phyloP scores from a whole-genome alignment of 306 rosid species.

The Cicer chorassanicum region DNA sequence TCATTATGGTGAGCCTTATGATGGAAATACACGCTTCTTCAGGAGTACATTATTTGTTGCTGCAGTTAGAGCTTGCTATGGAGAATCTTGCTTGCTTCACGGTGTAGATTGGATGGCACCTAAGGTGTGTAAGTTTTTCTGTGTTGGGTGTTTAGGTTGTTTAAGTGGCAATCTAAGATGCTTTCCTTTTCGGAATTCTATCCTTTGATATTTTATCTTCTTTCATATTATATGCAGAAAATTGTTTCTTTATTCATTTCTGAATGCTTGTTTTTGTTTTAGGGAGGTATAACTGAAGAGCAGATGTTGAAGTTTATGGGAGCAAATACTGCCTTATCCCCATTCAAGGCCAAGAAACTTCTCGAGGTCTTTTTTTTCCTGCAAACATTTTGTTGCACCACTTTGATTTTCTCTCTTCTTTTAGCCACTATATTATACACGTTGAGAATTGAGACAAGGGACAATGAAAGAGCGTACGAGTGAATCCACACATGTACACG shows the following conservation, averaged over 20 bases:
- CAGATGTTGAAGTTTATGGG: slow-evolving; percentile 98
- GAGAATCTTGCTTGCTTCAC: slow-evolving; percentile 93
- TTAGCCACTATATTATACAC: slow-evolving; percentile 24
- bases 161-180: slow-evolving; percentile 23
- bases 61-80: slow-evolving; percentile 89
- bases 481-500: background rate
- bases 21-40: slow-evolving; percentile 95
- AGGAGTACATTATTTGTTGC: slow-evolving; percentile 96
- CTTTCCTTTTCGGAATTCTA: slow-evolving; percentile 33
- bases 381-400: slow-evolving; percentile 35
- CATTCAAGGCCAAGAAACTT: slow-evolving; percentile 73
- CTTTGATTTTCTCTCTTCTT: slow-evolving; percentile 35
- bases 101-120: slow-evolving; percentile 98
- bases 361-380: slow-evolving; percentile 71
- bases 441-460: background rate
- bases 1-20: slow-evolving; percentile 96
- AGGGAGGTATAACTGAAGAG: slow-evolving; percentile 97
- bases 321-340: slow-evolving; percentile 72
- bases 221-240: slow-evolving; percentile 26
- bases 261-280: slow-evolving; percentile 33
- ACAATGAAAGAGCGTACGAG: background rate
- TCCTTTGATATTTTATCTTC: slow-evolving; percentile 36
- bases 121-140: slow-evolving; percentile 61
- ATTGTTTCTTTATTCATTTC: slow-evolving; percentile 21
- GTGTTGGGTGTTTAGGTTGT: slow-evolving; percentile 23